Percentiles rank a stretch among this genome's conserved stretches.
phyloP scores from a whole-genome alignment of 805 yeast genomes.

The Teunomyces barrocoloradensis region DNA sequence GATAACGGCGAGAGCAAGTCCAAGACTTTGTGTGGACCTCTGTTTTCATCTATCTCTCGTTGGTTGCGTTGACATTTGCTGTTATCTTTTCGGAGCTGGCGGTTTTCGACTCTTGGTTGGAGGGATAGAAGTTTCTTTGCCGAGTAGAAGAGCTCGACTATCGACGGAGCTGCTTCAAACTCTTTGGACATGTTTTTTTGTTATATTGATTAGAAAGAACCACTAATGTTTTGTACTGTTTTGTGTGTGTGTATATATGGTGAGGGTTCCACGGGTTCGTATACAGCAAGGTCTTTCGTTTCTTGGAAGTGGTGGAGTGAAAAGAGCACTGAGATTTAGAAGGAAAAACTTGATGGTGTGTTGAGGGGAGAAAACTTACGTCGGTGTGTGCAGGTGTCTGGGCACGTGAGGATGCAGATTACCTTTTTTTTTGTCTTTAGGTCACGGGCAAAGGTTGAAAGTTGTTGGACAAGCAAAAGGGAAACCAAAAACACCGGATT shows the following conservation, averaged over 20 bases:
- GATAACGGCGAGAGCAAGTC: conserved; percentile 42
- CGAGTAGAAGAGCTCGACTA: conserved; percentile 40
- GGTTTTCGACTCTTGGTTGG: conserved; percentile 39
- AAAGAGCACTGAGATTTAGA: neutral
- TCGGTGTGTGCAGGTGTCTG: neutral
- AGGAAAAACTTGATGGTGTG: neutral
- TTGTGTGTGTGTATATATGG: neutral
- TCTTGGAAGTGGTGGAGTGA: neutral
- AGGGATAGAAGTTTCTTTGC: conserved; percentile 39
- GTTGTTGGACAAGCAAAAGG: neutral
- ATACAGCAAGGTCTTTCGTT: neutral
- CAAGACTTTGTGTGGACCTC: conserved; percentile 19
- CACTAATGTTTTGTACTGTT: neutral
- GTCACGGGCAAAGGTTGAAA: neutral
- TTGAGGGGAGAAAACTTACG: neutral
- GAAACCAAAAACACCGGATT: neutral
- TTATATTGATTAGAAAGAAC: neutral
- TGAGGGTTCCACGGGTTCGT: too few relatives aligned
- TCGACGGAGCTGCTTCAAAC: conserved; percentile 30
- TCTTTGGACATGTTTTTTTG: conserved; percentile 6
- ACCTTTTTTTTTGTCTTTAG: too few relatives aligned
- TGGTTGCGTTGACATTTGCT: conserved; percentile 22
- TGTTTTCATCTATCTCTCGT: conserved; percentile 7
- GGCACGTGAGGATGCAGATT: neutral
- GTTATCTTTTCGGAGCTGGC: conserved; percentile 36